These are phyloP conservation scores for Xylaria acuta DNA, from an alignment of 495 filamentous ascomycete species.

Conservation along the genomic window DNA sequence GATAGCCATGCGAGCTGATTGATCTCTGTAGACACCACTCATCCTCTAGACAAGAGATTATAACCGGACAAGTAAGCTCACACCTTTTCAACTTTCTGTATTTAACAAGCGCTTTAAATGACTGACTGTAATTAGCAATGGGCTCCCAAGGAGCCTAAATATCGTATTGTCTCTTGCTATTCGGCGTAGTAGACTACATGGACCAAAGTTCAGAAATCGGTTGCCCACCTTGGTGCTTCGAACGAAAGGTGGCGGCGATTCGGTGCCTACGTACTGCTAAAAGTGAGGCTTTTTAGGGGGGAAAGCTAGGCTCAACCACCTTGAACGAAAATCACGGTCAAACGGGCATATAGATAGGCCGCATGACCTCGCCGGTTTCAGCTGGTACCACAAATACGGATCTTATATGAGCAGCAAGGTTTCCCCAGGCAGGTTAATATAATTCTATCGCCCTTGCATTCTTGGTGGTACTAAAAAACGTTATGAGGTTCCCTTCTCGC, in stretches of 20 bases:
- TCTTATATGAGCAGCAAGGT: background rate
- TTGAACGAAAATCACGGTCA: background rate
- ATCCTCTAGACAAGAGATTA: background rate
- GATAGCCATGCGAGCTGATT: background rate
- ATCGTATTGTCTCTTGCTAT: background rate
- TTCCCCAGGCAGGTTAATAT: background rate
- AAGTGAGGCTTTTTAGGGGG: background rate
- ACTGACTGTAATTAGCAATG: background rate
- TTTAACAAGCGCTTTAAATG: background rate
- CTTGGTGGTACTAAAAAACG: background rate
- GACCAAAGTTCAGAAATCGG: background rate
- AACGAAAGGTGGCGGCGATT: background rate
- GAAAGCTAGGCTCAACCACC: background rate
- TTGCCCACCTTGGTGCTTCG: background rate
- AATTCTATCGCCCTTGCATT: background rate
- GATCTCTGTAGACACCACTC: slow-evolving; percentile 26
- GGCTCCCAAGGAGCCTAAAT: background rate
- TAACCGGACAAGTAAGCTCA: background rate
- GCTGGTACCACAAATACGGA: background rate
- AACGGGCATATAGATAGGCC: background rate
- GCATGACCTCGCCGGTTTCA: background rate
- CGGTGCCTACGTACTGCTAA: background rate
- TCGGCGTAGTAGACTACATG: background rate
- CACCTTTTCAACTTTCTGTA: background rate
- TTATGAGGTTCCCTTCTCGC: background rate